phyloP scores from a whole-genome alignment of 352 stramenopile species.

The Phytophthora pini region DNA sequence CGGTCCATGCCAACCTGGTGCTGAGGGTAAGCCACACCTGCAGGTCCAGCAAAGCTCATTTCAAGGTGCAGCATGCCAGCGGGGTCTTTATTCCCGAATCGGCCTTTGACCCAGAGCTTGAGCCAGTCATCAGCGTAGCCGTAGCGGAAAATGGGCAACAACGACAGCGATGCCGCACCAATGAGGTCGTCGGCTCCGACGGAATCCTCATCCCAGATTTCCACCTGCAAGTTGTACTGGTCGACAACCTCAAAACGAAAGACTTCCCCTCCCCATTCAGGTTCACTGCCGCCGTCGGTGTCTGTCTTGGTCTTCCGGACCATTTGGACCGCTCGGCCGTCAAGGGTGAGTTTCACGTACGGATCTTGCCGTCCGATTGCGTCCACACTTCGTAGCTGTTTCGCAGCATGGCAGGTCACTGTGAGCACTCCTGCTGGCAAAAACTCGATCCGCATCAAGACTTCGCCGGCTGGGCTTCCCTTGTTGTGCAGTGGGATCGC shows the following conservation, averaged over 20 bases:
- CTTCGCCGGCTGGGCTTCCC: constrained; percentile 72
- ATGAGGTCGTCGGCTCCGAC: constrained; percentile 92
- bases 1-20: constrained; percentile 85
- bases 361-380: constrained; percentile 78
- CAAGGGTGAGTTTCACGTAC: constrained; percentile 82
- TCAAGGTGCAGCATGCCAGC: constrained; percentile 89
- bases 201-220: constrained; percentile 93
- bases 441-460: constrained; percentile 84
- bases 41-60: constrained; percentile 87
- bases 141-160: constrained; percentile 92
- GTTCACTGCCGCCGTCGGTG: constrained; percentile 82
- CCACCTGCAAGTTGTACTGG: constrained; percentile 91
- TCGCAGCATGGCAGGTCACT: constrained; percentile 63
- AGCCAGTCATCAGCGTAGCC: constrained; percentile 90
- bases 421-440: constrained; percentile 77
- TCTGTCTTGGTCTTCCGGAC: constrained; percentile 88
- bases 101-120: constrained; percentile 86
- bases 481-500: constrained; percentile 69
- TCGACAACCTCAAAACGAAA: constrained; percentile 94
- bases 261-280: constrained; percentile 83
- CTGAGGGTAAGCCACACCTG: constrained; percentile 90
- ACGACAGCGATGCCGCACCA: constrained; percentile 77
- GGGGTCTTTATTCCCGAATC: constrained; percentile 87
- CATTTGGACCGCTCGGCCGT: constrained; percentile 77
- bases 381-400: constrained; percentile 77